A percentile compares a stretch with the other conserved stretches of the same genome.
Evolutionary conservation across 306 rosid genomes (phyloP).

Genomic region (Lupinus albus): DNA sequence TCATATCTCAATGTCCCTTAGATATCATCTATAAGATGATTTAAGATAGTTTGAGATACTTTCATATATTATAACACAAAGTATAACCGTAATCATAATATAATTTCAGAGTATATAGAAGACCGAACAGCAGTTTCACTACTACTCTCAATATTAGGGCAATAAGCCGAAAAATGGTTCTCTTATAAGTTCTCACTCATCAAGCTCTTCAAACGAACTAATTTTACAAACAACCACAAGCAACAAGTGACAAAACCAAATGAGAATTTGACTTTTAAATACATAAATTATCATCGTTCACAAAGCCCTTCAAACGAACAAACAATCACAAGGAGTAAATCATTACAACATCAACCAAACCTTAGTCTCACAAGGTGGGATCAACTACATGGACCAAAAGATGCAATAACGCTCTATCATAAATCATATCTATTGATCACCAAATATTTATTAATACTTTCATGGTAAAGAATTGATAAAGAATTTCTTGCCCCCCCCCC

Average conservation of each 20-base stretch:
- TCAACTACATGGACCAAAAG: too few species aligned
- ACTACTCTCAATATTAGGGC: slow-evolving; percentile 30
- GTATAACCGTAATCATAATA: slow-evolving; percentile 18
- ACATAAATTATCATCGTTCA: background rate
- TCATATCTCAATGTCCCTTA: too few species aligned
- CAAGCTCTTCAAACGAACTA: slow-evolving; percentile 33
- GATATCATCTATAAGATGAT: too few species aligned
- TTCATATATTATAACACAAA: too few species aligned
- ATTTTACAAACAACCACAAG: slow-evolving; percentile 17
- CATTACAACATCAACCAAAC: too few species aligned
- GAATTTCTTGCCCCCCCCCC: too few species aligned
- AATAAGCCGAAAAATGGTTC: slow-evolving; percentile 40
- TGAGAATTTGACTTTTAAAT: slow-evolving; percentile 10
- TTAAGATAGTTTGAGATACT: too few species aligned
- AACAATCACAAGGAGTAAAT: background rate
- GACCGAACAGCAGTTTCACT: slow-evolving; percentile 20
- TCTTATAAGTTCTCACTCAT: slow-evolving; percentile 25
- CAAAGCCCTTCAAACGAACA: slow-evolving; percentile 32
- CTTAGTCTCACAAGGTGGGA: too few species aligned
- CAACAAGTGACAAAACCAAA: background rate
- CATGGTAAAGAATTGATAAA: too few species aligned
- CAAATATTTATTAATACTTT: too few species aligned
- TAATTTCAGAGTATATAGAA: slow-evolving; percentile 21
- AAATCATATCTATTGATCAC: too few species aligned
- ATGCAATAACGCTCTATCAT: too few species aligned